Conservation (phyloP, 805 yeast genomes). For the Myxozyma udenii region DNA sequence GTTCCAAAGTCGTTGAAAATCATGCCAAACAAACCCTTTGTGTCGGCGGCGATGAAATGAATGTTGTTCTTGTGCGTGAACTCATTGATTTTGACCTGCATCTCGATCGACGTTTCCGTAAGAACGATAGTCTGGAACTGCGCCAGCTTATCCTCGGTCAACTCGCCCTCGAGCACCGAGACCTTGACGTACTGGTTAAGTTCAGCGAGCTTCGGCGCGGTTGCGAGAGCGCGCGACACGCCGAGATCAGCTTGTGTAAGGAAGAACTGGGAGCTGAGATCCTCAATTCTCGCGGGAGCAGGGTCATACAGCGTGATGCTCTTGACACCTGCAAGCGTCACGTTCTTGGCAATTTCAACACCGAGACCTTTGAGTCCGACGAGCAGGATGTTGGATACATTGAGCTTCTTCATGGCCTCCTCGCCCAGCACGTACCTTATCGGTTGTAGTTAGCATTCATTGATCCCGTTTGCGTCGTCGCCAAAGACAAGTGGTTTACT, state of each 20-base stretch:
- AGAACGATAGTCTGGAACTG: conserved; percentile 77
- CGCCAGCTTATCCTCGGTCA: conserved; percentile 53
- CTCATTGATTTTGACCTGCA: conserved; percentile 70
- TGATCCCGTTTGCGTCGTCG: neutral
- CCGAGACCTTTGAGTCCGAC: conserved; percentile 93
- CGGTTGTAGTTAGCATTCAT: no score
- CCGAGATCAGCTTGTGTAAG: conserved; percentile 72
- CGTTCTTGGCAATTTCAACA: conserved; percentile 92
- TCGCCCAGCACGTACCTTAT: conserved; percentile 78
- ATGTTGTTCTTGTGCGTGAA: conserved; percentile 70
- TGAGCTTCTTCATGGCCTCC: conserved; percentile 98
- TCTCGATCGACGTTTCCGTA: conserved; percentile 69
- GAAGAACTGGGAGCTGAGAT: conserved; percentile 84
- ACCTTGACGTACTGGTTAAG: conserved; percentile 90
- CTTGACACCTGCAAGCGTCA: conserved; percentile 96
- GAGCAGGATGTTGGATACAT: conserved; percentile 83
- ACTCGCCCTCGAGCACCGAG: conserved; percentile 51
- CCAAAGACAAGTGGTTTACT: neutral
- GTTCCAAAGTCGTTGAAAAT: conserved; percentile 89
- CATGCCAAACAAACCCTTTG: conserved; percentile 83
- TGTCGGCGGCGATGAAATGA: conserved; percentile 76
- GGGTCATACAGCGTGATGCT: conserved; percentile 85
- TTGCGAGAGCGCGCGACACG: conserved; percentile 66
- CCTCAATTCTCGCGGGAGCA: conserved; percentile 57
- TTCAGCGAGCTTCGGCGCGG: conserved; percentile 69